A percentile compares a stretch with the other conserved stretches of the same genome.
phyloP scores from a whole-genome alignment of 371 early-diverging fungal genomes.

The Mortierella sp. region DNA sequence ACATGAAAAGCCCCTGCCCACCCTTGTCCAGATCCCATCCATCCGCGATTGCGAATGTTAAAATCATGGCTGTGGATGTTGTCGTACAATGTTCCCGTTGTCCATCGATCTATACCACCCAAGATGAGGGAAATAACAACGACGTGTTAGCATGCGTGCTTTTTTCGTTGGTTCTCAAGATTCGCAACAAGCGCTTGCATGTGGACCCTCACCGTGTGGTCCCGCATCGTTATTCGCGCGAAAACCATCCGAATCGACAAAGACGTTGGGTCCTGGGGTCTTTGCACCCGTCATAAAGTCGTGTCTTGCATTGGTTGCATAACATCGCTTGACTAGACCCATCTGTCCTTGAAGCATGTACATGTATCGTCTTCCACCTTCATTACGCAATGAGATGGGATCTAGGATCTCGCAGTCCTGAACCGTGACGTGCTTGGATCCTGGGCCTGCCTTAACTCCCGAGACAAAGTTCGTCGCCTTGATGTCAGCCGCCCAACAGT shows the following conservation, averaged over 20 bases:
- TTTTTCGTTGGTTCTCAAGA: too few relatives aligned
- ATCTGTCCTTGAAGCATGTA: constrained; percentile 45
- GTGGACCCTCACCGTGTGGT: constrained; percentile 31
- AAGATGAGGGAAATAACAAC: background rate
- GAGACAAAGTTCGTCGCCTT: constrained; percentile 33
- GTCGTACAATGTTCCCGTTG: constrained; percentile 34
- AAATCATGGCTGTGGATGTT: constrained; percentile 23
- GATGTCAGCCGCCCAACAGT: constrained; percentile 45
- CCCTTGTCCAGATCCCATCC: constrained; percentile 47
- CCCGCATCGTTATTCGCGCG: constrained; percentile 47
- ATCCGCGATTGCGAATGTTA: constrained; percentile 41
- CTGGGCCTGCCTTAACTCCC: constrained; percentile 26
- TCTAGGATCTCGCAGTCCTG: constrained; percentile 33
- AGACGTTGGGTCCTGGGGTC: constrained; percentile 42
- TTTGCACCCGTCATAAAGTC: constrained; percentile 40
- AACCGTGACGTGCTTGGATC: constrained; percentile 32
- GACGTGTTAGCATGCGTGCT: background rate
- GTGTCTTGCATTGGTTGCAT: constrained; percentile 27
- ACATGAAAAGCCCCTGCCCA: constrained; percentile 51
- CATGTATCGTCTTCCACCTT: constrained; percentile 39
- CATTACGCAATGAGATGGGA: constrained; percentile 21
- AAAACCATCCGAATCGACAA: constrained; percentile 47
- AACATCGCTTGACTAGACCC: constrained; percentile 45
- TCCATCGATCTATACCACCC: constrained; percentile 32
- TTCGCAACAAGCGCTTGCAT: too few relatives aligned